These are phyloP conservation scores for Nasturtium officinale DNA, from an alignment of 345 rosid species.

Conservation along the genomic window DNA sequence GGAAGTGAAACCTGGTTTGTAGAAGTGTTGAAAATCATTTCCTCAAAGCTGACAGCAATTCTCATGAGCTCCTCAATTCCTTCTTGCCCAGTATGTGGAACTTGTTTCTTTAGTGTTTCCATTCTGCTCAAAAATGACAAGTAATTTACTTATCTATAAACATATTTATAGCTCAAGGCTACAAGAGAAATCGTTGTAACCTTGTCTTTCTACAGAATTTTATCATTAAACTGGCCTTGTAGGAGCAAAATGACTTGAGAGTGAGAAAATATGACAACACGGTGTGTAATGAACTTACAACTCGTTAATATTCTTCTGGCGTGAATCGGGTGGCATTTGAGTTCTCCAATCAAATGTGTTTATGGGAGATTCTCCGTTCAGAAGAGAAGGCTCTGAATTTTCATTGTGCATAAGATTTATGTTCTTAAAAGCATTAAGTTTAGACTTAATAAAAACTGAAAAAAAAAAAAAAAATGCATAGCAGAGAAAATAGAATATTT, in stretches of 20 bases:
- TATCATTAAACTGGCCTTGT: background rate
- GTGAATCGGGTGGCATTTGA: conserved; percentile 48
- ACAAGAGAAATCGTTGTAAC: background rate
- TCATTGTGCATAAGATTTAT: conserved; percentile 25
- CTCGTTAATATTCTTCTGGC: conserved; percentile 50
- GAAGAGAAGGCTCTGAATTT: conserved; percentile 44
- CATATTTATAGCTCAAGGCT: background rate
- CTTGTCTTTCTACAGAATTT: background rate
- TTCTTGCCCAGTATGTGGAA: conserved; percentile 18
- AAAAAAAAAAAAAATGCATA: no score
- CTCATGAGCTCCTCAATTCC: conserved; percentile 27
- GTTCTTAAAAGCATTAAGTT: background rate
- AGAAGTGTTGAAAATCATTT: conserved; percentile 27
- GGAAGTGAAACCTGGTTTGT: conserved; percentile 11
- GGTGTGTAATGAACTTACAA: conserved; percentile 41
- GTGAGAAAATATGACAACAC: conserved; percentile 1
- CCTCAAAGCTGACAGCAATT: conserved; percentile 34
- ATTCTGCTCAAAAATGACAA: conserved; percentile 18
- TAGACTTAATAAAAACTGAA: background rate
- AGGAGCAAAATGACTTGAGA: background rate
- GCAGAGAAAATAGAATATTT: no score
- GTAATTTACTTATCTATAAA: background rate
- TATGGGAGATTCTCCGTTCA: conserved; percentile 43
- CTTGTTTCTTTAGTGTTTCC: conserved; percentile 16
- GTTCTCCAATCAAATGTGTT: conserved; percentile 60